Evolutionary conservation across 352 stramenopile genomes (phyloP).

Genomic region (Aphanomyces euteiches): DNA sequence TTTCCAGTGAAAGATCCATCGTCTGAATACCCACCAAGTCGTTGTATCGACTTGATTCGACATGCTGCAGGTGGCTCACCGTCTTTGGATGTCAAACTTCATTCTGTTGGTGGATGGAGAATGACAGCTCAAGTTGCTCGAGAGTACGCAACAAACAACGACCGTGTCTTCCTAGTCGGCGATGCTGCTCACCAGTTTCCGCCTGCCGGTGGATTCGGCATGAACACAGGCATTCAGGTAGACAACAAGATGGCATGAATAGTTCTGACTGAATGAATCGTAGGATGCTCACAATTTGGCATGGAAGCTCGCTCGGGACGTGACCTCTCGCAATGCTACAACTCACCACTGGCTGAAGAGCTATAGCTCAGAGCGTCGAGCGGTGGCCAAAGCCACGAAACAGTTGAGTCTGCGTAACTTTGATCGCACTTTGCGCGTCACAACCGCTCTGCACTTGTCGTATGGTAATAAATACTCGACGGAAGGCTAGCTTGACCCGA

Average conservation of each 20-base stretch:
- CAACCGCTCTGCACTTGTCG: conserved; percentile 72
- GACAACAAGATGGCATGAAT: neutral
- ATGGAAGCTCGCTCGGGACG: conserved; percentile 84
- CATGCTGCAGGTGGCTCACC: neutral
- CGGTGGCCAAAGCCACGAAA: conserved; percentile 68
- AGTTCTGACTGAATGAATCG: conserved; percentile 24
- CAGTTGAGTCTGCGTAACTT: conserved; percentile 83
- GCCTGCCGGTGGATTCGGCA: conserved; percentile 88
- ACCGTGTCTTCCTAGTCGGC: conserved; percentile 83
- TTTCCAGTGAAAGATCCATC: conserved; percentile 77
- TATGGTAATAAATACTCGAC: conserved; percentile 43
- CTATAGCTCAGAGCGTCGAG: conserved; percentile 79
- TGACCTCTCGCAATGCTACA: conserved; percentile 40
- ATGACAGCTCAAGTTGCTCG: conserved; percentile 91
- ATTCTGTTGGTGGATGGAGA: conserved; percentile 87
- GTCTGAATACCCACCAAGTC: conserved; percentile 2
- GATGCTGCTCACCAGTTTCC: conserved; percentile 92
- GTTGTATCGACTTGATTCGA: conserved; percentile 21
- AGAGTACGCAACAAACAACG: conserved; percentile 60
- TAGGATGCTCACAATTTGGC: conserved; percentile 89
- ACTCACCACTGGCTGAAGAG: conserved; percentile 40
- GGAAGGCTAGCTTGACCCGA: neutral
- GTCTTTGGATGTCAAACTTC: conserved; percentile 56
- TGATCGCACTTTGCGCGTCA: conserved; percentile 81
- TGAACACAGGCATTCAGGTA: conserved; percentile 90